Conservation (phyloP, 495 filamentous ascomycete genomes). For the Xylaria sp. region DNA sequence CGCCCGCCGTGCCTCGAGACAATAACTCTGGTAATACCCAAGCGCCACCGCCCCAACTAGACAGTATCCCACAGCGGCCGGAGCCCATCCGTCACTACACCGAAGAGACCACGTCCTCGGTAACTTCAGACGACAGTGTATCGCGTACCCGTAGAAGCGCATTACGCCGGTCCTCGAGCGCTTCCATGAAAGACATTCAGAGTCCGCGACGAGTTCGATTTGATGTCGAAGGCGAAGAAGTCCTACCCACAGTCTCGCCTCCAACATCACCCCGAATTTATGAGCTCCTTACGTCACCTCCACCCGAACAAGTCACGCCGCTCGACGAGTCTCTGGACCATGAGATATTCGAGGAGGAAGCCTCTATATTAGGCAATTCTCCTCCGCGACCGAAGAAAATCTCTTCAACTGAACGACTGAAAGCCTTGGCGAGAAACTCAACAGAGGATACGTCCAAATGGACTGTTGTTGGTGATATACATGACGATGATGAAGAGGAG, state of each 20-base stretch:
- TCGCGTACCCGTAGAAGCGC: conserved; percentile 53
- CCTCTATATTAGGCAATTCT: conserved; percentile 49
- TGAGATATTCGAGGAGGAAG: conserved; percentile 24
- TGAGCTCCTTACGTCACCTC: conserved; percentile 23
- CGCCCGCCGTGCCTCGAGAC: conserved; percentile 35
- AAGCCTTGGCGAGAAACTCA: conserved; percentile 51
- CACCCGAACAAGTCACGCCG: conserved; percentile 33
- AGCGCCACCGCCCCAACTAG: conserved; percentile 26
- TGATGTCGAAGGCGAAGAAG: conserved; percentile 58
- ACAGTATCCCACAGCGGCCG: conserved; percentile 26
- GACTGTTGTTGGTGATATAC: conserved; percentile 47
- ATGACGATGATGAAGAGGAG: conserved; percentile 47
- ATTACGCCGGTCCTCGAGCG: conserved; percentile 54
- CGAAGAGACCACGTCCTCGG: conserved; percentile 49
- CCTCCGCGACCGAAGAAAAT: conserved; percentile 53
- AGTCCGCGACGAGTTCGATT: conserved; percentile 63
- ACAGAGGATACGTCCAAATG: conserved; percentile 51
- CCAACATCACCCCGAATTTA: conserved; percentile 32
- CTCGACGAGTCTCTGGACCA: conserved; percentile 32
- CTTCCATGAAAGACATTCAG: conserved; percentile 44
- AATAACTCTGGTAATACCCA: conserved; percentile 41
- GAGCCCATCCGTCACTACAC: conserved; percentile 37
- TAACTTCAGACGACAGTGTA: conserved; percentile 51
- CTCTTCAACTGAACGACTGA: conserved; percentile 54
- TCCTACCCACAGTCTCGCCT: conserved; percentile 58